Evolutionary conservation across 75 land plant species (phyloP).

Genomic region (Adiantum capillusveneris): DNA sequence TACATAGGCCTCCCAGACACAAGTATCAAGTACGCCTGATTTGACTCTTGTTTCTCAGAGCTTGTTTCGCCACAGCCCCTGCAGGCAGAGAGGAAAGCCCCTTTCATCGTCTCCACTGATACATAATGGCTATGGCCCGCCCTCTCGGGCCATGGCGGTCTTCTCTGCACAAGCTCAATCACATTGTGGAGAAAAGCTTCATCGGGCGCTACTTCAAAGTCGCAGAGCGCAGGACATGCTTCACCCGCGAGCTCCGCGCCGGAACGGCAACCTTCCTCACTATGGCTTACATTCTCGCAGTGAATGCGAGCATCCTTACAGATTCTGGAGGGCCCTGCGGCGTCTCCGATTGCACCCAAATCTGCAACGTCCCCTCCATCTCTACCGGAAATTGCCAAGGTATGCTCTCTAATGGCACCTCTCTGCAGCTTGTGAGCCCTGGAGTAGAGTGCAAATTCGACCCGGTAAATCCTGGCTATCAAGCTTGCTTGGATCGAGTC

Average conservation of each 20-base stretch:
- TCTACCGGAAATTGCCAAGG: slow-evolving; percentile 10
- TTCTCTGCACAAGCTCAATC: slow-evolving; percentile 34
- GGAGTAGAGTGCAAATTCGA: slow-evolving; percentile 39
- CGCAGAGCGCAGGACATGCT: slow-evolving; percentile 53
- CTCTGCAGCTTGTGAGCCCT: slow-evolving; percentile 13
- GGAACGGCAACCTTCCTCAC: slow-evolving; percentile 94
- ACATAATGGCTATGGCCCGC: too few relatives aligned
- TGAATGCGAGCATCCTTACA: slow-evolving; percentile 81
- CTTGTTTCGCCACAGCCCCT: too few relatives aligned
- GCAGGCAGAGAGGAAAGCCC: too few relatives aligned
- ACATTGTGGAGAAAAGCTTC: slow-evolving; percentile 31
- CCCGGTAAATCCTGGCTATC: slow-evolving; percentile 44
- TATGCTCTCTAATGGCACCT: neutral
- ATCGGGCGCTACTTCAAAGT: slow-evolving; percentile 80
- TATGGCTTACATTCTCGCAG: slow-evolving; percentile 95
- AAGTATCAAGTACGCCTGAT: too few relatives aligned
- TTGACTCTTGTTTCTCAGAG: too few relatives aligned
- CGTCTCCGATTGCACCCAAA: slow-evolving; percentile 43
- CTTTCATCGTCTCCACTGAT: too few relatives aligned
- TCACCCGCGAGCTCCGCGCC: slow-evolving; percentile 80
- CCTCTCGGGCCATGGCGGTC: too few relatives aligned
- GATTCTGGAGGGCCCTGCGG: slow-evolving; percentile 90
- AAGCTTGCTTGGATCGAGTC: slow-evolving; percentile 34
- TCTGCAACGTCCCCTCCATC: slow-evolving; percentile 19
- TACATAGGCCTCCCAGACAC: too few relatives aligned